These are phyloP conservation scores for Flaveria linearis DNA, from an alignment of 129 eudicot genomes.

Conservation along the genomic window DNA sequence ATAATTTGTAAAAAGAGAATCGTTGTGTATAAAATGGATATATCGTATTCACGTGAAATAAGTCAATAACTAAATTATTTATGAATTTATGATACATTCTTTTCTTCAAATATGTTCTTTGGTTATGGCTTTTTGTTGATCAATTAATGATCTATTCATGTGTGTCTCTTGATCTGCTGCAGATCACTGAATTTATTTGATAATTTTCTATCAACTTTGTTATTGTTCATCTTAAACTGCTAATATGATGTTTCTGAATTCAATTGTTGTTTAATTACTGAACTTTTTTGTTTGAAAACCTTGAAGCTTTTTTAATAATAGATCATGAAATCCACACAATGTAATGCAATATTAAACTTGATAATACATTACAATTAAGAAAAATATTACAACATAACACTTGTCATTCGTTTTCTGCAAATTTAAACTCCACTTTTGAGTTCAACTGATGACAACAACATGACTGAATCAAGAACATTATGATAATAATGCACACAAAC, in stretches of 20 bases:
- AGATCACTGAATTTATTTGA: too few species aligned
- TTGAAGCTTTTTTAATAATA: not conserved
- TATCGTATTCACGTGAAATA: too few species aligned
- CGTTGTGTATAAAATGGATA: too few species aligned
- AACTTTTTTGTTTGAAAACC: not conserved
- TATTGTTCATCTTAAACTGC: not conserved
- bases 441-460: constrained; percentile 19
- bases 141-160: too few species aligned
- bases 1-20: too few species aligned
- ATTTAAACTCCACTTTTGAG: constrained; percentile 25
- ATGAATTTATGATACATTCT: too few species aligned
- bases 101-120: too few species aligned
- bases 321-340: constrained; percentile 25
- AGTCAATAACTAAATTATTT: too few species aligned
- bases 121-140: too few species aligned
- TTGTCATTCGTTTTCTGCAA: constrained; percentile 21
- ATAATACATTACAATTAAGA: constrained; percentile 10
- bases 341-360: constrained; percentile 32
- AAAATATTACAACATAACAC: constrained; percentile 24
- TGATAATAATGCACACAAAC: constrained; percentile 34
- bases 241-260: not conserved
- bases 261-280: not conserved
- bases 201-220: too few species aligned
- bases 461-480: constrained; percentile 28
- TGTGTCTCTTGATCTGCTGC: too few species aligned